A percentile compares a stretch with the other conserved stretches of the same genome.
Evolutionary conservation across 176 grass and related monocot species (phyloP).

Genomic region (Dendrocalamus sinicus): DNA sequence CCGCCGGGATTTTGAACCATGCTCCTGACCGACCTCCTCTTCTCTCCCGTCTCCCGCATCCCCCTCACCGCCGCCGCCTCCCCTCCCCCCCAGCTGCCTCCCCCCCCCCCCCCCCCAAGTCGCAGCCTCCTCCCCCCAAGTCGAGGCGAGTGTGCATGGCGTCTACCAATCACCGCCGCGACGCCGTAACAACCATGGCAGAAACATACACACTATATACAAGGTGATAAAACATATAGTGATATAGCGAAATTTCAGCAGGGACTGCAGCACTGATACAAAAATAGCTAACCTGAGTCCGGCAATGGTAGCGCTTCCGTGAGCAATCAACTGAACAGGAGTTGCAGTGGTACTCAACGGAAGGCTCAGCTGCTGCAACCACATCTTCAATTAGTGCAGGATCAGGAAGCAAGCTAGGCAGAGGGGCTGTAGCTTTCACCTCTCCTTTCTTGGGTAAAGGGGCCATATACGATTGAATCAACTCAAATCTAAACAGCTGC

Average conservation of each 20-base stretch:
- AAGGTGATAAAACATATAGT: slow-evolving; percentile 21
- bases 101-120: too few relatives aligned
- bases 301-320: slow-evolving; percentile 86
- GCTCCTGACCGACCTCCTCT: too few relatives aligned
- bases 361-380: slow-evolving; percentile 67
- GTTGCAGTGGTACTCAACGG: slow-evolving; percentile 97
- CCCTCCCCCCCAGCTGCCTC: too few relatives aligned
- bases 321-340: slow-evolving; percentile 98
- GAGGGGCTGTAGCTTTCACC: slow-evolving; percentile 46
- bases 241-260: slow-evolving; percentile 18
- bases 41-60: too few relatives aligned
- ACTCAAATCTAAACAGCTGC: slow-evolving; percentile 84
- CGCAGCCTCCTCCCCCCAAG: too few relatives aligned
- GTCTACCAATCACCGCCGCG: too few relatives aligned
- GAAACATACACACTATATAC: slow-evolving; percentile 12
- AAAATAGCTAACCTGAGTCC: slow-evolving; percentile 76
- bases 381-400: slow-evolving; percentile 73
- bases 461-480: slow-evolving; percentile 64
- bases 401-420: slow-evolving; percentile 69
- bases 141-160: too few relatives aligned
- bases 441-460: slow-evolving; percentile 76
- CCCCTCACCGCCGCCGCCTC: too few relatives aligned
- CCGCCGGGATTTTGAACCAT: too few relatives aligned
- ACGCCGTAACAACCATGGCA: too few relatives aligned
- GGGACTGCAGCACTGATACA: slow-evolving; percentile 15